Evolutionary conservation across 2,329 filamentous ascomycete species (phyloP), one percentile per base, ranked within the genome.

Genomic region (Cercospora sp.): DNA sequence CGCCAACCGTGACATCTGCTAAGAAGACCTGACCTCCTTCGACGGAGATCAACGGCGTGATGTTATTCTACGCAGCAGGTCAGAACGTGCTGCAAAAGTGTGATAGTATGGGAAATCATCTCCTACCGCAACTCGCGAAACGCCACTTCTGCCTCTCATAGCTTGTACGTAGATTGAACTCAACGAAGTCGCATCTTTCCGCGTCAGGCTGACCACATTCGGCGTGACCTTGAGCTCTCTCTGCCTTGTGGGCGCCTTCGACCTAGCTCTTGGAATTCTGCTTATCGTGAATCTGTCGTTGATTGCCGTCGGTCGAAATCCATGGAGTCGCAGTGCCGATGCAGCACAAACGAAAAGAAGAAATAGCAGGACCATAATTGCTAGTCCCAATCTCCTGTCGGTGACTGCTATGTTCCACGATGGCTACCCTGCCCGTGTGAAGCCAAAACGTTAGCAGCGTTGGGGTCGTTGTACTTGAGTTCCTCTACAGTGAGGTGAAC

Each of bases 21-120:
- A 77, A 70, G 60, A 77, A 78, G 31, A 78, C 74, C 10, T 72
- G 70, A 20, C 77, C 77, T 4, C 72, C 71, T 58, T 69, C 68
- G 4, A 74, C 73, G 0, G 69, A 64, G 2, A 70, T 31, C 12
- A 76, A 65, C 3, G 68, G 58, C 5, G 68, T 70, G 3, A 69
- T 68, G 5, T 67, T 72, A 57, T 71, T 72, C 72, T 74, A 33
- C 18, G 1, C 20, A 9, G 26, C 8, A 57, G 58, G 36, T 55
- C 57, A 68, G 59, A 23, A 13, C 28, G 12, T 30, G 18, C n/a
- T 23, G 13, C 18, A 31, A 10, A 13, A 10, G 26, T 16, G 20
- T 16, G 18, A 33, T 28, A 28, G 20, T 36, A 26, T 13, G 39
- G 51, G 51, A 10, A 23, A 45, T 13, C 0, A 31, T 28, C 16